phyloP scores from a whole-genome alignment of 805 yeast genomes.

The Saccharomycopsis capsularis region DNA sequence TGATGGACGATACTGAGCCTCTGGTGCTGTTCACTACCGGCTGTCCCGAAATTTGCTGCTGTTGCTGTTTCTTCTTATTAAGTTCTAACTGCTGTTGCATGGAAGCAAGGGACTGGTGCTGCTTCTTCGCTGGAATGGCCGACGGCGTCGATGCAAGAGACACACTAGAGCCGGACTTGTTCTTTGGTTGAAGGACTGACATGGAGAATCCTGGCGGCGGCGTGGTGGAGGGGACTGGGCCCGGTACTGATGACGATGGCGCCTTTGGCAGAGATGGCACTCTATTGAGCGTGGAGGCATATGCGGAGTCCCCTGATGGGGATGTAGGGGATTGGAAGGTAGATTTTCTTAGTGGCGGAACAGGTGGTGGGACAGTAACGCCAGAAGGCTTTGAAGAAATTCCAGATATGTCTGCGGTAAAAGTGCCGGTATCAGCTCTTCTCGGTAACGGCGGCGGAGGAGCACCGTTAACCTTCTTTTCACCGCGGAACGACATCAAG shows the following conservation, averaged over 20 bases:
- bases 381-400: not conserved
- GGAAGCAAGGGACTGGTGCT: conserved; percentile 7
- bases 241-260: conserved; percentile 6
- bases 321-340: conserved; percentile 8
- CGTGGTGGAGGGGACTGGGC: conserved; percentile 16
- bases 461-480: no score
- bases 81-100: conserved; percentile 9
- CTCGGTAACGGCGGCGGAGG: conserved; percentile 23
- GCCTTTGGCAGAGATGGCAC: not conserved
- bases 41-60: not conserved
- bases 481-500: no score
- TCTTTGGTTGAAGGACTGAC: conserved; percentile 16
- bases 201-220: conserved; percentile 20
- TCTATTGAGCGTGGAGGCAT: no score
- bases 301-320: not conserved
- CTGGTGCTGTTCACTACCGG: not conserved
- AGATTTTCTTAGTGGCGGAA: conserved; percentile 18
- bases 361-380: conserved; percentile 12
- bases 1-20: not conserved
- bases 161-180: not conserved
- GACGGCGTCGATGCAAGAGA: not conserved
- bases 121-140: not conserved
- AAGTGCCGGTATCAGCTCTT: conserved; percentile 20
- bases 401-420: not conserved
- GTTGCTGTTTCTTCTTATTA: not conserved